A percentile compares a stretch with the other conserved stretches of the same genome.
Evolutionary conservation across 2,329 filamentous ascomycete species (phyloP).

Genomic region (Arthrocladium fulminans): DNA sequence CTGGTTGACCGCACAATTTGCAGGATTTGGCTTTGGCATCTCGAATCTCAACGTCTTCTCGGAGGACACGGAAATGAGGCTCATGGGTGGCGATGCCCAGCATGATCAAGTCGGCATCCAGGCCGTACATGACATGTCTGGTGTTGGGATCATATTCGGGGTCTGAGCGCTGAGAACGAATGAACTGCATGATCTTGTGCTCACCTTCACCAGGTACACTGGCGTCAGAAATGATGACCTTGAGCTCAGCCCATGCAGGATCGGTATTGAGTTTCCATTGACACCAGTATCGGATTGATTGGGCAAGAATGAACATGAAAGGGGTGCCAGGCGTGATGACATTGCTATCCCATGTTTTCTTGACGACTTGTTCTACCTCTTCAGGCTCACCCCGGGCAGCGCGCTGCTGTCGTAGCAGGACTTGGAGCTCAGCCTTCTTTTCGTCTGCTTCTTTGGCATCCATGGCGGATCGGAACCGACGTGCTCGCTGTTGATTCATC

Average conservation of each 20-base stretch:
- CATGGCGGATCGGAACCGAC: constrained; percentile 87
- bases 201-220: constrained; percentile 96
- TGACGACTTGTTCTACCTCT: constrained; percentile 49
- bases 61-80: constrained; percentile 88
- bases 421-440: constrained; percentile 79
- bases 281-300: constrained; percentile 89
- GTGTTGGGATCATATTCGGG: constrained; percentile 94
- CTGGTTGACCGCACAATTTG: constrained; percentile 81
- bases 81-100: constrained; percentile 93
- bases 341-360: constrained; percentile 88
- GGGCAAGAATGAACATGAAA: constrained; percentile 93
- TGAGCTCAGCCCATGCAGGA: constrained; percentile 88
- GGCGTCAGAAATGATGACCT: constrained; percentile 96
- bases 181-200: constrained; percentile 98
- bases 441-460: constrained; percentile 91
- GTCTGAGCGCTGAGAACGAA: constrained; percentile 83
- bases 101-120: constrained; percentile 99
- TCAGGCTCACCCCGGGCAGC: constrained; percentile 54
- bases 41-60: constrained; percentile 93
- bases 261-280: constrained; percentile 97
- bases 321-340: constrained; percentile 92
- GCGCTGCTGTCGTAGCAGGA: constrained; percentile 66
- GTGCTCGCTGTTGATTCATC: constrained; percentile 98
- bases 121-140: constrained; percentile 91
- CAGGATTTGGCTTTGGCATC: constrained; percentile 75